phyloP scores from a whole-genome alignment of 225 moss, liverwort and hornwort genomes.

The Physcomitrellopsis africana region DNA sequence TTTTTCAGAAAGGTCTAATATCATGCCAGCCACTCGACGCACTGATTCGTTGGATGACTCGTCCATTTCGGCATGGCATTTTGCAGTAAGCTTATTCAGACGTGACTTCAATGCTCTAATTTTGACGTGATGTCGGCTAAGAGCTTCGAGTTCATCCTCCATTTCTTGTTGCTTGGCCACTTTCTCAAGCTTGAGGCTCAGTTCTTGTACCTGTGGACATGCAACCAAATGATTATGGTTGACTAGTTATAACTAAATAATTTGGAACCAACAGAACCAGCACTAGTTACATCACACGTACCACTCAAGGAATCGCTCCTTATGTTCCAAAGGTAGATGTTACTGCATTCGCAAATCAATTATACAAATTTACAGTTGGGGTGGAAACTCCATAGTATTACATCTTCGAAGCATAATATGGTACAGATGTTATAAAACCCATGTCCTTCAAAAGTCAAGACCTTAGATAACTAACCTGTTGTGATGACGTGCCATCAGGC shows the following conservation, averaged over 20 bases:
- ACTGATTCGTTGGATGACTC: conserved; percentile 41
- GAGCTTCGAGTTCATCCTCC: conserved; percentile 76
- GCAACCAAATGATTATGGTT: neutral
- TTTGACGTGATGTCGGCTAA: conserved; percentile 67
- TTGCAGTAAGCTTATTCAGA: conserved; percentile 53
- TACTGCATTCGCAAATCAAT: neutral
- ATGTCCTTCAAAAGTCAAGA: neutral
- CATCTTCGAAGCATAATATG: neutral
- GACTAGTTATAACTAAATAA: neutral
- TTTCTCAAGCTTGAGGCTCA: conserved; percentile 81
- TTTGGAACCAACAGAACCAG: neutral
- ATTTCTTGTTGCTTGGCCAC: conserved; percentile 74
- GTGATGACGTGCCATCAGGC: conserved; percentile 62
- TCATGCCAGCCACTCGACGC: conserved; percentile 48
- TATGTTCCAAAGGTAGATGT: neutral
- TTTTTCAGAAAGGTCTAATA: conserved; percentile 60
- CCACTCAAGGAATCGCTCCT: neutral
- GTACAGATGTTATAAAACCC: neutral
- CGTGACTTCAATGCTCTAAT: conserved; percentile 66
- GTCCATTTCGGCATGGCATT: conserved; percentile 37
- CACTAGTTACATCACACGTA: neutral
- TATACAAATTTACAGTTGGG: too few species aligned
- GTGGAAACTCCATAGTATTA: conserved; percentile 8
- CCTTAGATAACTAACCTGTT: conserved; percentile 36
- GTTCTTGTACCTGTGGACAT: conserved; percentile 63